Percentiles rank a stretch among this genome's conserved stretches.
Evolutionary conservation across 2,329 filamentous ascomycete species (phyloP).

Genomic region (Cylindrodendrum hubeiense): DNA sequence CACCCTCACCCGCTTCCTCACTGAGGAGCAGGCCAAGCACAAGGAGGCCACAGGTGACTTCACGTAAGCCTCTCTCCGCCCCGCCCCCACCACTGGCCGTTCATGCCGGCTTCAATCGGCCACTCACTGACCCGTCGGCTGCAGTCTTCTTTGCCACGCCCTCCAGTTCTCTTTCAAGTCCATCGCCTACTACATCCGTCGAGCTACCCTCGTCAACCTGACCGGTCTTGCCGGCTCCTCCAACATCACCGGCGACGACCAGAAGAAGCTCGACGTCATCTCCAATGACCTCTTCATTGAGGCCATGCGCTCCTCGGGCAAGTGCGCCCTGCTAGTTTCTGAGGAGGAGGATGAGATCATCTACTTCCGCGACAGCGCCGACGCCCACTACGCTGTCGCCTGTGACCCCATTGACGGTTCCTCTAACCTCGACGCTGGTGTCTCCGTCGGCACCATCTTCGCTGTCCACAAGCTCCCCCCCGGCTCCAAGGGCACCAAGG

Average conservation of each 20-base stretch:
- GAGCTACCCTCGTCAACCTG: slow-evolving; percentile 94
- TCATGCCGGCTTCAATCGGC: slow-evolving; percentile 25
- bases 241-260: slow-evolving; percentile 96
- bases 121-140: slow-evolving; percentile 26
- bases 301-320: slow-evolving; percentile 92
- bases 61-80: slow-evolving; percentile 73
- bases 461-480: slow-evolving; percentile 91
- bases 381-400: slow-evolving; percentile 91
- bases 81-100: background rate
- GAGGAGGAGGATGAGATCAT: slow-evolving; percentile 97
- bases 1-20: slow-evolving; percentile 94
- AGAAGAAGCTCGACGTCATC: slow-evolving; percentile 99
- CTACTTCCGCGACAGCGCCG: slow-evolving; percentile 80
- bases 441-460: slow-evolving; percentile 98
- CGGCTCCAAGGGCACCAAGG: slow-evolving; percentile 77
- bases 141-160: slow-evolving; percentile 92
- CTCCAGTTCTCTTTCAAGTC: slow-evolving; percentile 99
- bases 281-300: slow-evolving; percentile 98
- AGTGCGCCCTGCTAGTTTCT: slow-evolving; percentile 92
- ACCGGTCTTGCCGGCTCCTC: slow-evolving; percentile 94
- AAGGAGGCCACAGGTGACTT: slow-evolving; percentile 98
- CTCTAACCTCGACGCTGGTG: slow-evolving; percentile 96
- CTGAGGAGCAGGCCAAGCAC: slow-evolving; percentile 94
- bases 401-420: slow-evolving; percentile 99
- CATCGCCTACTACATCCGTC: slow-evolving; percentile 98